A percentile compares a stretch with the other conserved stretches of the same genome.
These are phyloP conservation scores for Pseudonitzschia multiseries DNA, from an alignment of 108 stramenopile species.

Conservation along the genomic window DNA sequence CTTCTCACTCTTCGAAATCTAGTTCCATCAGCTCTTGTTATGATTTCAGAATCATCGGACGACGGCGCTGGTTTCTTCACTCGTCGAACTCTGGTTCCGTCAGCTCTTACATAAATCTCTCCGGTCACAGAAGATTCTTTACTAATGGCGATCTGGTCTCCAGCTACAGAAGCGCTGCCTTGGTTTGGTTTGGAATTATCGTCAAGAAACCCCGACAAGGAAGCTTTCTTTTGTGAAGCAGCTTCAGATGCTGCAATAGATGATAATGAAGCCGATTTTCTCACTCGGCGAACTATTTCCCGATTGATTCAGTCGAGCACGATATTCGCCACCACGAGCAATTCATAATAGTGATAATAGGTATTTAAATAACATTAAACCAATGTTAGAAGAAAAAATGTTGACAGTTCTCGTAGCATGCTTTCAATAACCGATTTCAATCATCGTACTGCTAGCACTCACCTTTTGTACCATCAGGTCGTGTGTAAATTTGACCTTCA, in stretches of 20 bases:
- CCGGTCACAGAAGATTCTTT: conserved; percentile 37
- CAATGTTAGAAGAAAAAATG: neutral
- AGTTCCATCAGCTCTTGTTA: conserved; percentile 50
- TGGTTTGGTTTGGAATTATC: conserved; percentile 11
- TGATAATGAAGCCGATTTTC: neutral
- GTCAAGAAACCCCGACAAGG: conserved; percentile 28
- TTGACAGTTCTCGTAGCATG: no score
- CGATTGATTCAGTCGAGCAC: neutral
- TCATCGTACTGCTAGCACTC: neutral
- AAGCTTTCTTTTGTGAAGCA: conserved; percentile 3
- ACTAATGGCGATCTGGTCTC: conserved; percentile 34
- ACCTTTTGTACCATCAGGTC: conserved; percentile 51
- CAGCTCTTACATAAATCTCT: conserved; percentile 52
- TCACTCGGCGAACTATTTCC: conserved; percentile 11
- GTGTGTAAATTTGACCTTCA: conserved; percentile 51
- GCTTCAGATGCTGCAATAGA: neutral
- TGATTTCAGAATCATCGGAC: conserved; percentile 38
- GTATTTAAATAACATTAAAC: no score
- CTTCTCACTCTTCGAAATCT: conserved; percentile 45
- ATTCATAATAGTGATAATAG: no score
- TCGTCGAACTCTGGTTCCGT: conserved; percentile 53
- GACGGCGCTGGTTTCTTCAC: conserved; percentile 27
- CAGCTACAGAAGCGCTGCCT: conserved; percentile 33
- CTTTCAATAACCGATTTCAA: no score
- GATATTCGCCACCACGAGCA: neutral